Conservation (phyloP, 1,284 basidiomycete species). For the Puccinia triticina region DNA sequence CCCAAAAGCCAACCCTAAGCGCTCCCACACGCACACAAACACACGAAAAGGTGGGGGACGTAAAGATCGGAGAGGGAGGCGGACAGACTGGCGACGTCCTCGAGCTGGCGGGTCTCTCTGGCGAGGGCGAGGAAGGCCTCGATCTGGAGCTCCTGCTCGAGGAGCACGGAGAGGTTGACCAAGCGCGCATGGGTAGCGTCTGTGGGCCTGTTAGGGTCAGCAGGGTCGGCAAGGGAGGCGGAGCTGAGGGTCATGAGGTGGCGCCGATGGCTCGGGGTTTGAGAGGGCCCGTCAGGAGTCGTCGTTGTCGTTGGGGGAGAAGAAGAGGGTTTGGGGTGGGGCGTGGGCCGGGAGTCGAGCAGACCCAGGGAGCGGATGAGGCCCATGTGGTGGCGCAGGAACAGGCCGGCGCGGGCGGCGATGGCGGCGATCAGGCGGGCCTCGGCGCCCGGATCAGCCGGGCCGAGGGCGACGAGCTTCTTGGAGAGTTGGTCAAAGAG, state of each 20-base stretch:
- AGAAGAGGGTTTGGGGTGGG: background rate
- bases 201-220: background rate
- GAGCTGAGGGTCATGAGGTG: background rate
- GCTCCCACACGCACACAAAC: no score
- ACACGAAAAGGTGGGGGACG: background rate
- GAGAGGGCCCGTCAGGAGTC: no score
- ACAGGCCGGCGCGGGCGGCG: constrained; percentile 73
- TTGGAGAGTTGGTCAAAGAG: constrained; percentile 30
- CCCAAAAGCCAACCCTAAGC: no score
- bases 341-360: background rate
- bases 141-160: constrained; percentile 85
- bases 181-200: background rate
- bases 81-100: constrained; percentile 78
- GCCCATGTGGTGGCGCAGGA: constrained; percentile 86
- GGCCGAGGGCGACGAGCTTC: background rate
- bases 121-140: constrained; percentile 82
- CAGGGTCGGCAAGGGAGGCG: background rate
- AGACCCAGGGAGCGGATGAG: constrained; percentile 67
- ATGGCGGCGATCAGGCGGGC: constrained; percentile 82
- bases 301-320: no score
- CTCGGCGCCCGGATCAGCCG: constrained; percentile 65
- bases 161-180: constrained; percentile 71
- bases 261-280: background rate
- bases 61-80: constrained; percentile 69
- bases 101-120: constrained; percentile 80